Evolutionary conservation across 305 asterid species (phyloP).

Genomic region (Fraxinus greggii): DNA sequence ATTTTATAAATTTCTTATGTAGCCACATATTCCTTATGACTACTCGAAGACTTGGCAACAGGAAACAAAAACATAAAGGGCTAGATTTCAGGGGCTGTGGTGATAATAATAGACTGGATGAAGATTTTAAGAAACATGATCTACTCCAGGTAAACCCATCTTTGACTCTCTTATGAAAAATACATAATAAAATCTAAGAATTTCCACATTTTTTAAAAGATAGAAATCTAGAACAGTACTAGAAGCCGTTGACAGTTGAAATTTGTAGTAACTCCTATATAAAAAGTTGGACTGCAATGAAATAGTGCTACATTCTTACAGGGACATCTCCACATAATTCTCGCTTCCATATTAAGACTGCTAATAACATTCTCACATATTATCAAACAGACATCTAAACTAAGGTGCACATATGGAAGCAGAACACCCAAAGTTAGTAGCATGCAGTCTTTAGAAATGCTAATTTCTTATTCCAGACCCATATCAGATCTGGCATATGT

Average conservation of each 20-base stretch:
- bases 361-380: background rate
- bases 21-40: background rate
- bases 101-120: background rate
- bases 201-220: background rate
- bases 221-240: background rate
- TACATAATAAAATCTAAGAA: background rate
- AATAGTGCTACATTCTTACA: background rate
- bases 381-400: background rate
- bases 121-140: background rate
- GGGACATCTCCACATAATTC: background rate
- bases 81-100: background rate
- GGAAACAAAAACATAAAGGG: background rate
- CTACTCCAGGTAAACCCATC: background rate
- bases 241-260: background rate
- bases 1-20: background rate
- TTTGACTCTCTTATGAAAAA: background rate
- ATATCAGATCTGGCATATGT: background rate
- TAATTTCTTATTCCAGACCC: background rate
- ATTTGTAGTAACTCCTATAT: background rate
- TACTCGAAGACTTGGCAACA: background rate
- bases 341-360: background rate
- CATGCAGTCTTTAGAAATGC: background rate
- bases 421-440: background rate
- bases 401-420: background rate
- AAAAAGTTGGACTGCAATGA: background rate